Conservation (phyloP, 148 eudicot species). For the Diospyros kaki region DNA sequence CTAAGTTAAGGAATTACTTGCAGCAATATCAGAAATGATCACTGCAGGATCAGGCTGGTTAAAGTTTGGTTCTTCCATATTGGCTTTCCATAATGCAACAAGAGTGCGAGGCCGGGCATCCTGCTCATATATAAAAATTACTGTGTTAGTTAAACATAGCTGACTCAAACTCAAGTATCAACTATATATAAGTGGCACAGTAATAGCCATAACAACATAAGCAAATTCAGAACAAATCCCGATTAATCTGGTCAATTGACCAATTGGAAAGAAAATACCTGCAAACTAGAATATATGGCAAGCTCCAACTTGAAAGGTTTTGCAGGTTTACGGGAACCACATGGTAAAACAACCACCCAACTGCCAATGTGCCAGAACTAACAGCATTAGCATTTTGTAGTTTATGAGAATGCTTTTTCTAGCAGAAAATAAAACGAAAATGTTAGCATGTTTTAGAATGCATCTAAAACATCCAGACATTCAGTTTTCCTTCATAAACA, state of each 20-base stretch:
- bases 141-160: not conserved
- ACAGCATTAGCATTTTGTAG: not conserved
- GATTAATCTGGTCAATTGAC: not conserved
- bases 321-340: conserved; percentile 66
- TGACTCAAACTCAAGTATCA: not conserved
- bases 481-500: not conserved
- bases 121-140: conserved; percentile 32
- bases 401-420: not conserved
- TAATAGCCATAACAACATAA: not conserved
- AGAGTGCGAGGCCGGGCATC: conserved; percentile 80
- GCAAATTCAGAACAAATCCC: not conserved
- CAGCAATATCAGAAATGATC: conserved; percentile 54
- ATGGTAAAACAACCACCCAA: conserved; percentile 84
- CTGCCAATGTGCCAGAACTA: conserved; percentile 33
- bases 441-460: conserved; percentile 1
- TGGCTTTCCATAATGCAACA: conserved; percentile 85
- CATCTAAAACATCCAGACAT: not conserved
- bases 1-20: conserved; percentile 44
- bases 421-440: not conserved
- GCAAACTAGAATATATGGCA: conserved; percentile 55
- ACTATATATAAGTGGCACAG: not conserved
- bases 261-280: conserved; percentile 42
- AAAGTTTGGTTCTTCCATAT: conserved; percentile 71
- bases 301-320: conserved; percentile 94
- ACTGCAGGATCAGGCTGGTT: conserved; percentile 70